phyloP scores from a whole-genome alignment of 257 asterid genomes.

The Solanum piurae region DNA sequence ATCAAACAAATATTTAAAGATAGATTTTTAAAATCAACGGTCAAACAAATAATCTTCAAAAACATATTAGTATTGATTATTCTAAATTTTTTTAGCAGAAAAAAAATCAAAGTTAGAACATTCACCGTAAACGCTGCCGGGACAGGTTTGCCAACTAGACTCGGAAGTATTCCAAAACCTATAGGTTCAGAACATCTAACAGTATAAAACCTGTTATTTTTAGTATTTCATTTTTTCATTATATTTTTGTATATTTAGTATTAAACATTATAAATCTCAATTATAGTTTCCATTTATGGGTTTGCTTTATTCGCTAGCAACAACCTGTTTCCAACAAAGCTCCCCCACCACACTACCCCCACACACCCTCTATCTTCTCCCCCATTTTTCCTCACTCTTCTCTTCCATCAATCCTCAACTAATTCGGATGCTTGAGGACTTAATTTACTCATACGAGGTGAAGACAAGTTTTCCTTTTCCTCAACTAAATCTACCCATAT shows the following conservation, averaged over 20 bases:
- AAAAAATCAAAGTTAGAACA: slow-evolving; percentile 5
- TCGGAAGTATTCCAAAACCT: slow-evolving; percentile 3
- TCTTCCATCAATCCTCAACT: not conserved
- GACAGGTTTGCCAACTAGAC: slow-evolving; percentile 16
- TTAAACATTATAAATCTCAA: not conserved
- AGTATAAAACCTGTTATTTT: slow-evolving; percentile 35
- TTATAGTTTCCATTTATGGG: not conserved
- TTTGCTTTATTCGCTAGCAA: slow-evolving; percentile 63
- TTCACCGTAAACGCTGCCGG: slow-evolving; percentile 27
- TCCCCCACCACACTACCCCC: slow-evolving; percentile 1
- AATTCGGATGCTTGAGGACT: no score
- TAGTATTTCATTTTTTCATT: no score
- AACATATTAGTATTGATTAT: no score
- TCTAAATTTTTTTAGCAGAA: no score
- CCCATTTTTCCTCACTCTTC: slow-evolving; percentile 16
- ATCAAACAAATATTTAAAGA: no score
- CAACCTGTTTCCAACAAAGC: slow-evolving; percentile 89
- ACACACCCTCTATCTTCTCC: slow-evolving; percentile 2
- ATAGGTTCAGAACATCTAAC: slow-evolving; percentile 19
- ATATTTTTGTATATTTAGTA: no score
- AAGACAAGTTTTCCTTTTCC: no score
- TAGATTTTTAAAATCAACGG: no score
- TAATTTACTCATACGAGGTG: no score
- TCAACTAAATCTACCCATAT: no score
- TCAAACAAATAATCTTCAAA: no score